phyloP scores from a whole-genome alignment of 345 rosid species.

The Pistacia atlantica region DNA sequence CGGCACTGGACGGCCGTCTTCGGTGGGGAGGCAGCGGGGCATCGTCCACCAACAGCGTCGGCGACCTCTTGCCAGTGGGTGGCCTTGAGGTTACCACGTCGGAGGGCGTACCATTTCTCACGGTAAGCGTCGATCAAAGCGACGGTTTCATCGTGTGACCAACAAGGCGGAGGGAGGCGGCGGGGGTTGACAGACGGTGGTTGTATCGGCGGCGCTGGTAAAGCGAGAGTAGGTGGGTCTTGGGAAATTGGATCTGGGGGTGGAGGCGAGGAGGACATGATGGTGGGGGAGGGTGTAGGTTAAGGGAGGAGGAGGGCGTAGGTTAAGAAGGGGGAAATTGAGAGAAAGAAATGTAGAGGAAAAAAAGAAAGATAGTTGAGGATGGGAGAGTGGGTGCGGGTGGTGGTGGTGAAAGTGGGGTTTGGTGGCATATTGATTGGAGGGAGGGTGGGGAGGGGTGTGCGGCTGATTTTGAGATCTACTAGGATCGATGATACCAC shows the following conservation, averaged over 20 bases:
- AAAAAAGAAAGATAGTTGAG: background rate
- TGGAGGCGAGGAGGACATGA: constrained; percentile 21
- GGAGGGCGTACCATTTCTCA: constrained; percentile 87
- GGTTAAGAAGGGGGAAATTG: background rate
- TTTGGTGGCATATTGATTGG: constrained; percentile 46
- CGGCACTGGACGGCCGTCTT: constrained; percentile 95
- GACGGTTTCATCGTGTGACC: constrained; percentile 87
- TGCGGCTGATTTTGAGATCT: constrained; percentile 64
- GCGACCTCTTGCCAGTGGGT: constrained; percentile 97
- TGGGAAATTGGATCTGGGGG: constrained; percentile 13
- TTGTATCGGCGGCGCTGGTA: constrained; percentile 13
- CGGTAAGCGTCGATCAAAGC: constrained; percentile 83
- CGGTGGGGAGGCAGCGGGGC: constrained; percentile 62
- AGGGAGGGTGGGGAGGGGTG: constrained; percentile 36
- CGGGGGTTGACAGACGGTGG: constrained; percentile 50
- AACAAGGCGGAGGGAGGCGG: constrained; percentile 94
- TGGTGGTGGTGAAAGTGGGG: constrained; percentile 37
- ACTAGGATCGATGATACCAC: constrained; percentile 39
- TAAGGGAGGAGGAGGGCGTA: constrained; percentile 26
- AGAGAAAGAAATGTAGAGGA: background rate
- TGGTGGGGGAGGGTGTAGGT: constrained; percentile 30
- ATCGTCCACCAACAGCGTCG: constrained; percentile 53
- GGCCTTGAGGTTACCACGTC: constrained; percentile 92
- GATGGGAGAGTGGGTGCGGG: constrained; percentile 1
- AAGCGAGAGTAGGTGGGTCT: constrained; percentile 19